Percentiles rank a stretch among this genome's conserved stretches.
These are phyloP conservation scores for Fraxinus americana DNA, from an alignment of 257 asterid species.

Conservation along the genomic window DNA sequence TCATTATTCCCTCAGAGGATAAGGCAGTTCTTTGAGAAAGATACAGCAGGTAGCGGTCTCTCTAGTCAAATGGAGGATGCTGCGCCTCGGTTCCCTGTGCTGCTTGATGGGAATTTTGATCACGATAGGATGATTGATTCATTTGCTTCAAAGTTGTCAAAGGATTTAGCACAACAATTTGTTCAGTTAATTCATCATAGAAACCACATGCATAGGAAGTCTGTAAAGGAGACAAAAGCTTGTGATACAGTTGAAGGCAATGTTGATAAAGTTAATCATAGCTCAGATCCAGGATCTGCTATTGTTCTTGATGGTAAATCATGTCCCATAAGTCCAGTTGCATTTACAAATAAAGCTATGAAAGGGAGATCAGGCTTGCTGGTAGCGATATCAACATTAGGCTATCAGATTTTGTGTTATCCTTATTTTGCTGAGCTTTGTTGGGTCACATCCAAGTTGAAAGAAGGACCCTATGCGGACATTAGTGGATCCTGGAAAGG, in stretches of 20 bases:
- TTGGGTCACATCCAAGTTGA: conserved; percentile 95
- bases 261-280: conserved; percentile 31
- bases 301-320: conserved; percentile 37
- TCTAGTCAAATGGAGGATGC: conserved; percentile 47
- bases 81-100: conserved; percentile 63
- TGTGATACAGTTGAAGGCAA: conserved; percentile 35
- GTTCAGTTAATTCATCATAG: conserved; percentile 60
- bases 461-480: conserved; percentile 82
- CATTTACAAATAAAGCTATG: conserved; percentile 38
- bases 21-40: conserved; percentile 70
- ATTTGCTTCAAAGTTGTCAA: conserved; percentile 64
- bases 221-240: conserved; percentile 36
- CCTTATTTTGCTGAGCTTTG: conserved; percentile 99
- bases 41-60: conserved; percentile 38
- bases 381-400: conserved; percentile 80
- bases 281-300: conserved; percentile 27
- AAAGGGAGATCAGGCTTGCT: conserved; percentile 77
- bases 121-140: conserved; percentile 49
- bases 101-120: conserved; percentile 69
- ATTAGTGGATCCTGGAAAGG: conserved; percentile 84
- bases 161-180: conserved; percentile 73
- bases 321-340: conserved; percentile 36
- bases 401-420: conserved; percentile 83
- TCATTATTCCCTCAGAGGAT: conserved; percentile 65
- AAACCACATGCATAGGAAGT: conserved; percentile 47